phyloP scores from a whole-genome alignment of 1,284 basidiomycete species.

The Bjerkandera adusta region DNA sequence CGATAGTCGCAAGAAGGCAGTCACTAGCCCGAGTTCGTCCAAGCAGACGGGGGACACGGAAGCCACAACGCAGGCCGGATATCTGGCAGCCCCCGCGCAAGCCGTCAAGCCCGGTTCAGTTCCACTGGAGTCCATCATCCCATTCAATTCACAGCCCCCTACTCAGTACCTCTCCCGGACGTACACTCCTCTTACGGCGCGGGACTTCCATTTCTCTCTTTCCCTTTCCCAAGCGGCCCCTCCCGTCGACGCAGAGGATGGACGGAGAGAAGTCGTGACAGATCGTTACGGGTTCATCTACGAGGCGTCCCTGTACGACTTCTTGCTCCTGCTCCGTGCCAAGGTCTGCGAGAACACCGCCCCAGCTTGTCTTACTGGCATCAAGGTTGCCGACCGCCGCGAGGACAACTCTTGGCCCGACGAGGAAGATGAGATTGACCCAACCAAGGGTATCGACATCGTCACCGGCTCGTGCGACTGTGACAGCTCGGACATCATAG shows the following conservation, averaged over 20 bases:
- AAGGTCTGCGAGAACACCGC: conserved; percentile 73
- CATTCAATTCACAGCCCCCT: conserved; percentile 82
- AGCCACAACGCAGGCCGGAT: not conserved
- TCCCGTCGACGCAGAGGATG: conserved; percentile 49
- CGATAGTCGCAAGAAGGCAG: conserved; percentile 46
- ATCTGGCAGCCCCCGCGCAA: conserved; percentile 10
- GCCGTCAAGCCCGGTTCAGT: conserved; percentile 53
- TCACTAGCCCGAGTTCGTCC: conserved; percentile 28
- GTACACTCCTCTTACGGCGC: conserved; percentile 68
- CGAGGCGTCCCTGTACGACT: conserved; percentile 78
- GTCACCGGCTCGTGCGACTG: conserved; percentile 61
- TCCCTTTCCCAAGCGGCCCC: conserved; percentile 56
- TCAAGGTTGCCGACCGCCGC: conserved; percentile 80
- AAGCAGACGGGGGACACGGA: conserved; percentile 25
- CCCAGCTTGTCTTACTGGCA: conserved; percentile 82
- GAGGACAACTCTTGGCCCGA: conserved; percentile 76
- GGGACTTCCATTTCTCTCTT: conserved; percentile 66
- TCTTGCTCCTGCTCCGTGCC: conserved; percentile 73
- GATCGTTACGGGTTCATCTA: conserved; percentile 97
- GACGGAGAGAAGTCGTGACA: conserved; percentile 67
- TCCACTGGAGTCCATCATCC: conserved; percentile 89
- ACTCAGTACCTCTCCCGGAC: conserved; percentile 73
- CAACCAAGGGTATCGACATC: conserved; percentile 45
- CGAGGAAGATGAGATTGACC: conserved; percentile 41
- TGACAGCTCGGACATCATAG: conserved; percentile 35